Conservation (phyloP, 2,329 filamentous ascomycete genomes). For the Monosporascus sp. region DNA sequence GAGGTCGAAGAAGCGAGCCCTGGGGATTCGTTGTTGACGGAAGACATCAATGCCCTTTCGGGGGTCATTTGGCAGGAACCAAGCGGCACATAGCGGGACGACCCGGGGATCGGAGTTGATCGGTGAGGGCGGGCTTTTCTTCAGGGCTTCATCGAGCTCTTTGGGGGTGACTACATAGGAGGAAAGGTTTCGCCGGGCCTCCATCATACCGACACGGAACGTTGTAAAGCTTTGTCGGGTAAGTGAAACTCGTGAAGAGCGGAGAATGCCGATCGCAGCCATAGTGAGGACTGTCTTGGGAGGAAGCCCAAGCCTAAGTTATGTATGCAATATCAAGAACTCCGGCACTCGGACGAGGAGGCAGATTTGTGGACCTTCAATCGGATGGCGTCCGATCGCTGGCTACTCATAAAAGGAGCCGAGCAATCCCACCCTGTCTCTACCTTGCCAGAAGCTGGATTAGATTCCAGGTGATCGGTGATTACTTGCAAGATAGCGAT, state of each 20-base stretch:
- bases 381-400: too few species aligned
- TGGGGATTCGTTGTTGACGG: slow-evolving; percentile 76
- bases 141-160: slow-evolving; percentile 75
- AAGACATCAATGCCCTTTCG: slow-evolving; percentile 79
- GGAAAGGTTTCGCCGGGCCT: slow-evolving; percentile 54
- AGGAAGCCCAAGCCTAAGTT: slow-evolving; percentile 6
- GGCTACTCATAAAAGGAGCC: too few species aligned
- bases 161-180: slow-evolving; percentile 83
- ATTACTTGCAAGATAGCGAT: neutral
- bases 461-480: too few species aligned
- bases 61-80: slow-evolving; percentile 93
- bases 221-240: slow-evolving; percentile 31
- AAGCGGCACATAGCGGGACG: slow-evolving; percentile 85
- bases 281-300: slow-evolving; percentile 27
- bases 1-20: slow-evolving; percentile 92
- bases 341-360: slow-evolving; percentile 12
- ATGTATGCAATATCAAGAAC: slow-evolving; percentile 10
- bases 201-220: slow-evolving; percentile 30
- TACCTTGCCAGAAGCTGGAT: too few species aligned
- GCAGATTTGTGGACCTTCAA: too few species aligned
- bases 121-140: slow-evolving; percentile 73
- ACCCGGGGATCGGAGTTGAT: slow-evolving; percentile 79
- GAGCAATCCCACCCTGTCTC: too few species aligned
- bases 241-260: slow-evolving; percentile 35
- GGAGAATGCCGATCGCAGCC: slow-evolving; percentile 39